Evolutionary conservation across 176 grass and related monocot genomes (phyloP), one percentile per base, ranked within the genome.

Genomic region (Panicum miliaceum): DNA sequence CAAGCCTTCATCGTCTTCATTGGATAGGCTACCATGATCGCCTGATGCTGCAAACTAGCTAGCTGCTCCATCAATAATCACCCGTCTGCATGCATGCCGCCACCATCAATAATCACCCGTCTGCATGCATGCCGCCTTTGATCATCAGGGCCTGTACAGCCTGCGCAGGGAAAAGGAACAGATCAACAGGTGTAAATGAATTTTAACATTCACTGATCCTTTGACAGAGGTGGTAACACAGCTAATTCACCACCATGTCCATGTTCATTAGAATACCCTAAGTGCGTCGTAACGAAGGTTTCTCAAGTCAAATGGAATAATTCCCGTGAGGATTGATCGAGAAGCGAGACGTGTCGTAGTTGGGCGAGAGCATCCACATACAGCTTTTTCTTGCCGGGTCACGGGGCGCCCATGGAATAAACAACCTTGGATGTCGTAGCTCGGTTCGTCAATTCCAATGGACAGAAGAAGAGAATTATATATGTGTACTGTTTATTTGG

Each of bases 101-200:
- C n/a, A n/a, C n/a, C n/a, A n/a, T n/a, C n/a, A n/a, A n/a, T n/a
- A n/a, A n/a, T n/a, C n/a, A n/a, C n/a, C n/a, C n/a, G n/a, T n/a
- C n/a, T n/a, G n/a, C n/a, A n/a, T n/a, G n/a, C n/a, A n/a, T n/a
- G n/a, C n/a, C n/a, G n/a, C n/a, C n/a, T n/a, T n/a, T 14, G 12
- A 29, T 67, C 65, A 29, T 67, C 65, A 68, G 20, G 64, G 34
- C 78, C 78, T 68, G 78, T 81, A 41, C 78, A 68, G 2, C 64
- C 78, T 81, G 78, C 47, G 34, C 0, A 53, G 6, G 6, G 60
- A 35, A 20, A 18, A 47, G 3, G 19, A 6, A 46, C 2, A 22
- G 15, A 32, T 29, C 6, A 8, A 50, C 25, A 15, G 18, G 10
- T 0, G 29, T 73, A 32, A 2, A 2, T 7, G 12, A 32, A 32